Evolutionary conservation across 768 basidiomycete species (phyloP).

Genomic region (Termitomyces sp.): DNA sequence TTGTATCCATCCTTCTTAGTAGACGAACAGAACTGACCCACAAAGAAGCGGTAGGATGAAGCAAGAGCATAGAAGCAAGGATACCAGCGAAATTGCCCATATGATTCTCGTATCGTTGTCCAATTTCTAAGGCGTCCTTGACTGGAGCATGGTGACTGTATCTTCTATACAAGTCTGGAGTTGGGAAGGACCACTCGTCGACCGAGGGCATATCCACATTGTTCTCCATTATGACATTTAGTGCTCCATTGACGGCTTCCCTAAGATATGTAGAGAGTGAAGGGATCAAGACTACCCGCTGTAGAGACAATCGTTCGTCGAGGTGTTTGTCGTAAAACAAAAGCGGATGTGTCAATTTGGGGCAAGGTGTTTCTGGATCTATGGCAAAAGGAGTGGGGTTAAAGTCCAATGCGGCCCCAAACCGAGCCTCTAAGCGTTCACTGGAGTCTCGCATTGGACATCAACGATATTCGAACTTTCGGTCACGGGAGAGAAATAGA

Average conservation of each 20-base stretch:
- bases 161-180: neutral
- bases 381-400: neutral
- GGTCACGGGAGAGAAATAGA: too few species aligned
- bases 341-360: neutral
- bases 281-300: neutral
- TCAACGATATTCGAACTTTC: too few species aligned
- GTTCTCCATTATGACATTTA: neutral
- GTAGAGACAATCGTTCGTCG: conserved; percentile 1
- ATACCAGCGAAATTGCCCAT: neutral
- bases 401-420: neutral
- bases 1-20: neutral
- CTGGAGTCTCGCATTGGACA: neutral
- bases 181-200: neutral
- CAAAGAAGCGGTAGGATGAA: neutral
- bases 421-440: neutral
- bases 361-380: neutral
- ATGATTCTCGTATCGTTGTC: neutral
- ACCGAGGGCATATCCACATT: neutral
- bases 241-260: neutral
- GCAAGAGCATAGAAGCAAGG: conserved; percentile 2
- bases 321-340: conserved; percentile 6
- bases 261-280: neutral
- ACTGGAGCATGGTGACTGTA: neutral
- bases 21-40: neutral
- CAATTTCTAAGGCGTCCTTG: neutral